Evolutionary conservation across 768 basidiomycete species (phyloP), one percentile per base, ranked within the genome.

Genomic region (Kondoa subrosea): DNA sequence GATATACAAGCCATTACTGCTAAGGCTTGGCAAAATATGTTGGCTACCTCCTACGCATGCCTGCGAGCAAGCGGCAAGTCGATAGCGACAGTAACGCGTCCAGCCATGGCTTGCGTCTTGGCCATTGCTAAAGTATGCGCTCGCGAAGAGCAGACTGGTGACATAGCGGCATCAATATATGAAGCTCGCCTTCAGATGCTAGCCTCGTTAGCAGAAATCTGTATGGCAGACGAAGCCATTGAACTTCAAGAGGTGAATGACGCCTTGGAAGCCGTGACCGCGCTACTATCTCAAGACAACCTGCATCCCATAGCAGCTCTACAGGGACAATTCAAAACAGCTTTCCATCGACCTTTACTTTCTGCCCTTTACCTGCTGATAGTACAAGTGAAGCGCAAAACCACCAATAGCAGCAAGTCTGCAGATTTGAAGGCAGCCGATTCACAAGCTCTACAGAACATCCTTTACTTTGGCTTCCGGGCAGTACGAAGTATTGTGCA

Each of bases 1-100:
- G 87, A 93, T 72, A 81, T 87, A 0, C 88, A 92, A 75, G 83
- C 82, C 1, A 79, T 83, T 1, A 80, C 90, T 58, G 83, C 86
- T 0, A 84, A 87, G 67, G 83, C 89, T 2, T 93, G 89, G 89
- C 84, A 85, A 64, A 80, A 81, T 58, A 76, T 93, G 57, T 79
- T 91, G 16, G 29, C 16, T 12, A 32, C 61, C 21, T 27, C 61
- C n/a, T 63, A 63, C 61, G 30, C 3, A 31, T 3, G 26, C 4
- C 30, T 63, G 3, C 16, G 30, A 32, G 14, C 30, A 27, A 32
- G 33, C 27, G 61, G 17, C n/a, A 63, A 32, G 26, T 16, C 61
- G 33, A 32, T 32, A 30, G 8, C 3, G 17, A 3, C 30, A 27
- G 61, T 16, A 33, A 4, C 21, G 3, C 26, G n/a, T 8, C 29